Percentiles rank a stretch among this genome's conserved stretches.
Evolutionary conservation across 805 yeast genomes (phyloP).

Genomic region (Zygoascus flipseniorum): DNA sequence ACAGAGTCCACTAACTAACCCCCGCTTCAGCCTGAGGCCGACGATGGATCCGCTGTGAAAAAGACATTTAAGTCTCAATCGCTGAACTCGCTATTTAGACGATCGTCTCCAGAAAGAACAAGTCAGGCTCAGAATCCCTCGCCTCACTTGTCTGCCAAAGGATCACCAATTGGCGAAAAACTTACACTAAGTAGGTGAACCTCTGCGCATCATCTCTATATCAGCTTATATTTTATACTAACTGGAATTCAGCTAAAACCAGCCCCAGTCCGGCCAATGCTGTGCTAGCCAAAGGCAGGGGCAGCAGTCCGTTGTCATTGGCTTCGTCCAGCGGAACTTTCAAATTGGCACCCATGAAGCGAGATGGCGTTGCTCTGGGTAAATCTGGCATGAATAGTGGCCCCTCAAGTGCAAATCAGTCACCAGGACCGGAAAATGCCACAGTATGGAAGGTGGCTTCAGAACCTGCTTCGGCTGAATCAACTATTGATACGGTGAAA

Average conservation of each 20-base stretch:
- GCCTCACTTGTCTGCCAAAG: slow-evolving; percentile 7
- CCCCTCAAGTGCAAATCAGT: slow-evolving; percentile 9
- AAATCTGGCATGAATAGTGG: slow-evolving; percentile 9
- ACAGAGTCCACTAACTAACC: not conserved
- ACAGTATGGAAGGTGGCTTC: slow-evolving; percentile 17
- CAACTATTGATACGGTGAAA: not conserved
- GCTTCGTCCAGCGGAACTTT: slow-evolving; percentile 22
- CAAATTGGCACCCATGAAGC: slow-evolving; percentile 20
- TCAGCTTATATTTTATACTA: not conserved
- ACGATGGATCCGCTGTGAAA: not conserved
- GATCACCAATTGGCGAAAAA: slow-evolving; percentile 6
- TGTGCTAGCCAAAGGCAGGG: slow-evolving; percentile 1
- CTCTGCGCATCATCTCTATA: too few relatives aligned
- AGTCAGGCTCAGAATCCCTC: not conserved
- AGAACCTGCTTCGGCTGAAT: not conserved
- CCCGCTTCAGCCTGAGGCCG: not conserved
- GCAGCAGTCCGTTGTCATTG: slow-evolving; percentile 3
- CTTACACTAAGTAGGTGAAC: not conserved
- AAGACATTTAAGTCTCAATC: slow-evolving; percentile 31
- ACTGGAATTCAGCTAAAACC: slow-evolving; percentile 1
- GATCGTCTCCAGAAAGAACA: slow-evolving; percentile 3
- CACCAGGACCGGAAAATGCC: slow-evolving; percentile 14
- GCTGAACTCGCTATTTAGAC: slow-evolving; percentile 26
- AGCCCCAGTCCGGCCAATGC: slow-evolving; percentile 10
- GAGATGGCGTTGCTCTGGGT: slow-evolving; percentile 4